These are phyloP conservation scores for Sutorius eximius DNA, from an alignment of 1,284 basidiomycete genomes.

Conservation along the genomic window DNA sequence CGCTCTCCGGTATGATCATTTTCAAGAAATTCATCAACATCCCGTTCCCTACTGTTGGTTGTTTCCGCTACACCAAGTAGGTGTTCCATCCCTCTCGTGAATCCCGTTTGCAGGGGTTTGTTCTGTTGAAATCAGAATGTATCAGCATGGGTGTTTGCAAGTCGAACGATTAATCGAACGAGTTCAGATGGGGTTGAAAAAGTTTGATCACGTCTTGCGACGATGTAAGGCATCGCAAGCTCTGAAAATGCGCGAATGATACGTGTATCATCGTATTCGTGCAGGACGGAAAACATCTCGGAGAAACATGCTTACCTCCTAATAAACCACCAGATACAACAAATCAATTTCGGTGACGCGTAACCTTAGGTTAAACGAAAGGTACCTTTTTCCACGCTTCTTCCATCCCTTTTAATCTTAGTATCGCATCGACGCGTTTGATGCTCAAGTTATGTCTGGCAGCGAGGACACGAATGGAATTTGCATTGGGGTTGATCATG, in stretches of 20 bases:
- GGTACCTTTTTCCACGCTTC: slow-evolving; percentile 64
- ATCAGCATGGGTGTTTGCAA: slow-evolving; percentile 17
- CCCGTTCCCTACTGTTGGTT: background rate
- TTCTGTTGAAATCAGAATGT: slow-evolving; percentile 38
- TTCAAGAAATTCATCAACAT: slow-evolving; percentile 9
- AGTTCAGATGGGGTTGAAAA: slow-evolving; percentile 70
- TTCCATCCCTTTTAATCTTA: slow-evolving; percentile 78
- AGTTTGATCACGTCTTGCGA: slow-evolving; percentile 50
- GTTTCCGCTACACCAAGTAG: slow-evolving; percentile 51
- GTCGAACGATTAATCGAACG: slow-evolving; percentile 1
- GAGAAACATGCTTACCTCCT: slow-evolving; percentile 46
- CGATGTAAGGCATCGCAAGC: slow-evolving; percentile 58
- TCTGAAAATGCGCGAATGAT: slow-evolving; percentile 72
- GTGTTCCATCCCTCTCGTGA: slow-evolving; percentile 66
- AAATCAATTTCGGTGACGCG: slow-evolving; percentile 13
- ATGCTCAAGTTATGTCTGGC: slow-evolving; percentile 62
- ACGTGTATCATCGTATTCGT: slow-evolving; percentile 47
- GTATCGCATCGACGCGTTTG: slow-evolving; percentile 76
- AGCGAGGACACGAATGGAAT: slow-evolving; percentile 62
- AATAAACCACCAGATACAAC: slow-evolving; percentile 19
- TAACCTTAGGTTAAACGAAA: slow-evolving; percentile 8
- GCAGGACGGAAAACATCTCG: slow-evolving; percentile 1
- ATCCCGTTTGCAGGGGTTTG: slow-evolving; percentile 64
- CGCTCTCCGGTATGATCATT: slow-evolving; percentile 12
- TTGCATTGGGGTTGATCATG: slow-evolving; percentile 54